Evolutionary conservation across 345 rosid genomes (phyloP).

Genomic region (Mallotus nudiflorus): DNA sequence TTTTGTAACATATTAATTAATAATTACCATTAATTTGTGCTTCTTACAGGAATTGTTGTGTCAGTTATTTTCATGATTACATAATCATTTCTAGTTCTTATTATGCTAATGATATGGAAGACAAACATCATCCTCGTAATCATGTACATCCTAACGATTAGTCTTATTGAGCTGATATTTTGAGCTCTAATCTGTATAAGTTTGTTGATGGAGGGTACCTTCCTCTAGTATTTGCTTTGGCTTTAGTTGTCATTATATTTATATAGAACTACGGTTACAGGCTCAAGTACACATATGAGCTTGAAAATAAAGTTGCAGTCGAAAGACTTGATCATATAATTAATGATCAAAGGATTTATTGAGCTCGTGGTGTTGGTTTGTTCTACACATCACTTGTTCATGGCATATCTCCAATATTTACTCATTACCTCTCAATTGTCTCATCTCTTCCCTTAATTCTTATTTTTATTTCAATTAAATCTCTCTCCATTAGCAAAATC

Average conservation of each 20-base stretch:
- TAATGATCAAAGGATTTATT: not conserved
- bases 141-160: conserved; percentile 25
- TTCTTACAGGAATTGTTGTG: conserved; percentile 45
- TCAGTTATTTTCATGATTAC: conserved; percentile 48
- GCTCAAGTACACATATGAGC: conserved; percentile 45
- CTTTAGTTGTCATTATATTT: conserved; percentile 39
- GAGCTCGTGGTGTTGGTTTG: conserved; percentile 42
- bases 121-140: conserved; percentile 37
- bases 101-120: conserved; percentile 64
- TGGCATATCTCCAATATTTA: conserved; percentile 43
- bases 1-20: too few relatives aligned
- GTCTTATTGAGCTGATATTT: conserved; percentile 34
- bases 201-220: conserved; percentile 48
- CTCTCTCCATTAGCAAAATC: conserved; percentile 39
- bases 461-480: conserved; percentile 45
- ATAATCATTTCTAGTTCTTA: conserved; percentile 39
- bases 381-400: conserved; percentile 50
- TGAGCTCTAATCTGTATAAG: too few relatives aligned
- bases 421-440: conserved; percentile 41
- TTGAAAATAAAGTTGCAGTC: conserved; percentile 38
- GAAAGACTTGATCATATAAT: conserved; percentile 27
- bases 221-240: conserved; percentile 38
- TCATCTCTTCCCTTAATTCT: conserved; percentile 42
- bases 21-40: too few relatives aligned
- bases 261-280: conserved; percentile 43